Conservation (phyloP, 441 rosid genomes). For the Aleurites moluccanus region DNA sequence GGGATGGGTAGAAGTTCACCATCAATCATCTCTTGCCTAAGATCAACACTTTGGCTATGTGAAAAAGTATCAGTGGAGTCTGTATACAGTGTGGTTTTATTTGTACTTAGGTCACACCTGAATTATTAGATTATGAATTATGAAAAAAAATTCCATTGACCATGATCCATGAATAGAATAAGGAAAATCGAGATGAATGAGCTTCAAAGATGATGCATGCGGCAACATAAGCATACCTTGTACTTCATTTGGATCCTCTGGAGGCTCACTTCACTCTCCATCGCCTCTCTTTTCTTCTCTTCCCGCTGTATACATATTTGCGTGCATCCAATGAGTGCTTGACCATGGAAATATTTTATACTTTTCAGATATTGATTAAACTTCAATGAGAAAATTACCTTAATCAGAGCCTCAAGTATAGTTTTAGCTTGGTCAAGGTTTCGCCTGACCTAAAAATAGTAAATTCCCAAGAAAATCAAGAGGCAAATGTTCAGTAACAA, state of each 20-base stretch:
- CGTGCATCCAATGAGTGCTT: constrained; percentile 16
- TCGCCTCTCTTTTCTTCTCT: constrained; percentile 91
- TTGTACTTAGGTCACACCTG: not conserved
- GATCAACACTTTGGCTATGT: not conserved
- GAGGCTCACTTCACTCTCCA: constrained; percentile 83
- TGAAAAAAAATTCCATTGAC: not conserved
- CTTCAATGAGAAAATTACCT: constrained; percentile 47
- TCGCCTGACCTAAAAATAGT: constrained; percentile 77
- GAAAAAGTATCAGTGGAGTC: not conserved
- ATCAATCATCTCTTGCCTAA: not conserved
- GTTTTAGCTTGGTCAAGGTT: constrained; percentile 95
- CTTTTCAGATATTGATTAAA: constrained; percentile 16
- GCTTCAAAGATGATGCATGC: constrained; percentile 7
- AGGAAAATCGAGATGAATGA: not conserved
- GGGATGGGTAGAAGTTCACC: too few species aligned
- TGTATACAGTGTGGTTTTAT: not conserved
- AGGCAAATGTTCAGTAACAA: constrained; percentile 8
- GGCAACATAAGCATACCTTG: constrained; percentile 48
- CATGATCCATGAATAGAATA: not conserved
- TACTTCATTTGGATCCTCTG: constrained; percentile 90
- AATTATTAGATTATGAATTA: not conserved
- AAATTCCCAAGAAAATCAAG: constrained; percentile 16
- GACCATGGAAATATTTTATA: constrained; percentile 9
- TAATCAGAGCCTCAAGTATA: constrained; percentile 80
- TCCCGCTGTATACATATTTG: constrained; percentile 60